A percentile compares a stretch with the other conserved stretches of the same genome.
These are phyloP conservation scores for Anthracocystis walkeri DNA, from an alignment of 1,284 basidiomycete species.

Conservation along the genomic window DNA sequence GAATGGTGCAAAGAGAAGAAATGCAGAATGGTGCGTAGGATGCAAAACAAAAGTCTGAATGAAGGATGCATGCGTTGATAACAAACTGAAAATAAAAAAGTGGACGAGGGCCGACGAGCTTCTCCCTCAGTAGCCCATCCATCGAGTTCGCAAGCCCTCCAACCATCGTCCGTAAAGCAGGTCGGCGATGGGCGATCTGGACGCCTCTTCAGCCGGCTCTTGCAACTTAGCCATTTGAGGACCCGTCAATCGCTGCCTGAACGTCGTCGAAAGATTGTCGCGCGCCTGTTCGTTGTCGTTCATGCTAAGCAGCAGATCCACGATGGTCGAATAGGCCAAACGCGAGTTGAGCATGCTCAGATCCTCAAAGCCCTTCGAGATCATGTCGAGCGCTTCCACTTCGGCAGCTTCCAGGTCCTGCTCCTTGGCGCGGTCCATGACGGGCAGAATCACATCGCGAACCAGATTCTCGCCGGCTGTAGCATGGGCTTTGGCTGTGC, in stretches of 20 bases:
- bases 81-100: slow-evolving; percentile 1
- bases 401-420: slow-evolving; percentile 87
- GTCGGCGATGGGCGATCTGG: slow-evolving; percentile 83
- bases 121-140: slow-evolving; percentile 51
- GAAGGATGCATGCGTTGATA: slow-evolving; percentile 9
- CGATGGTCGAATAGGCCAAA: slow-evolving; percentile 84
- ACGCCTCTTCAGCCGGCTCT: slow-evolving; percentile 45
- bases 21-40: slow-evolving; percentile 17
- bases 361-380: slow-evolving; percentile 87
- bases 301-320: slow-evolving; percentile 89
- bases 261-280: slow-evolving; percentile 53
- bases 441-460: slow-evolving; percentile 57
- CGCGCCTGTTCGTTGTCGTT: slow-evolving; percentile 72
- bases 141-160: slow-evolving; percentile 76
- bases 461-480: slow-evolving; percentile 52
- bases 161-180: slow-evolving; percentile 95
- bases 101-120: neutral
- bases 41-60: slow-evolving; percentile 7
- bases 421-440: slow-evolving; percentile 54
- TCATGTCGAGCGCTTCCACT: slow-evolving; percentile 87
- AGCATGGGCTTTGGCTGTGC: slow-evolving; percentile 38
- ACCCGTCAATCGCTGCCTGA: slow-evolving; percentile 43
- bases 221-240: slow-evolving; percentile 33
- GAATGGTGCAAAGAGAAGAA: slow-evolving; percentile 6
- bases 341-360: slow-evolving; percentile 83